Conservation (phyloP, 2,329 filamentous ascomycete genomes). For the Nemania bipapillata region DNA sequence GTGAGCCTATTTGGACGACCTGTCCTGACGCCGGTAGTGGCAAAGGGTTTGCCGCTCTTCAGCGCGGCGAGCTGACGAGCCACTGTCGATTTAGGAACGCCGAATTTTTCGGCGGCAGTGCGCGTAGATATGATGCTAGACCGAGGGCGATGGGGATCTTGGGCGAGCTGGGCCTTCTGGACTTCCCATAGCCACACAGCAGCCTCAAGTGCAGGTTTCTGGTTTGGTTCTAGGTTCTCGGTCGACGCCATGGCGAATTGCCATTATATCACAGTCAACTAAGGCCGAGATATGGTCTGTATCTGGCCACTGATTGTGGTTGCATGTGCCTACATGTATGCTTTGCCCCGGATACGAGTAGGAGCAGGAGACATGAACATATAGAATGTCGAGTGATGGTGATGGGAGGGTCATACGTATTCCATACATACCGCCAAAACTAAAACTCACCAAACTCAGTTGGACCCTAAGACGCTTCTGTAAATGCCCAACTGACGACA, state of each 20-base stretch:
- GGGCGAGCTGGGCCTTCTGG: constrained; percentile 21
- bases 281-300: not conserved
- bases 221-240: constrained; percentile 12
- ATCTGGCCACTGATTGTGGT: not conserved
- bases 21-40: not conserved
- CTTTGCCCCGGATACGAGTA: not conserved
- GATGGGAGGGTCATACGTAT: too few species aligned
- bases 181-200: constrained; percentile 32
- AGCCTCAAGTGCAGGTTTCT: constrained; percentile 23
- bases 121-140: constrained; percentile 27
- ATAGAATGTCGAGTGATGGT: not conserved
- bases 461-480: too few species aligned
- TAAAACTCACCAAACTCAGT: too few species aligned
- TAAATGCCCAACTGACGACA: too few species aligned
- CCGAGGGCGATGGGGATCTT: constrained; percentile 33
- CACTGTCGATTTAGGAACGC: constrained; percentile 27
- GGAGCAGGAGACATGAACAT: not conserved
- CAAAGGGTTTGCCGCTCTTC: constrained; percentile 25
- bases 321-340: too few species aligned
- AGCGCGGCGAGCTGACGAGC: constrained; percentile 26
- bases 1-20: constrained; percentile 29
- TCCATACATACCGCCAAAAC: too few species aligned
- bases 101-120: constrained; percentile 23
- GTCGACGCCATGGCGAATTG: constrained; percentile 22
- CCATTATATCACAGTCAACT: constrained; percentile 5